Base-by-base conservation (phyloP, 108 stramenopile species). In the Conticribra weissflogii region DNA sequence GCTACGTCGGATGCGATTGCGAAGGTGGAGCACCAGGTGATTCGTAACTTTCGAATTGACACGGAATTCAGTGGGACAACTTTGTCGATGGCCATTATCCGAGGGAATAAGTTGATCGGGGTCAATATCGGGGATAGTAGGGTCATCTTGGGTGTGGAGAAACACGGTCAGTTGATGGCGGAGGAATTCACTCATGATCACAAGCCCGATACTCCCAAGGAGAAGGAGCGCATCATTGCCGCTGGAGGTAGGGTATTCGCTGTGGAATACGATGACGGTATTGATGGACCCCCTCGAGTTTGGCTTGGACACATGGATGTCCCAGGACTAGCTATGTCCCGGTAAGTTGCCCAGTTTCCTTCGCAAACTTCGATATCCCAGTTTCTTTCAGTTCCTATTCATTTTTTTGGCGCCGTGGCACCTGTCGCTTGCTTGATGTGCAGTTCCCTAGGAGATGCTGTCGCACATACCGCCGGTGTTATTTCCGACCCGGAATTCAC, bases 251-350 rank as follows among this genome's bases (percentile, higher is more conserved):
- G 98, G 54, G 98, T 99, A 7, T 99, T 99, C 82, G 97, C 98
- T 1, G 94, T 99, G 24, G 92, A 98, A 81, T 99, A 99, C 70
- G 97, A 98, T 54, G 98, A 99, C 71, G 98, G 98, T 33, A 90
- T 99, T 68, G 97, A 98, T 81, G 98, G 98, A 16, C 98, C 98
- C 16, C 93, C 96, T 8, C 90, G 98, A 71, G 98, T 99, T 15
- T 99, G 98, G 98, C 82, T 99, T 56, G 96, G 94, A 9, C 88
- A 99, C 81, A 96, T 96, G 94, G 97, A 99, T 85, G 95, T 97
- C 45, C 98, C 98, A 27, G 98, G 98, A 51, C 83, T 99, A 34
- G 98, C 98, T 56, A 99, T 99, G 98, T 84, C 90, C 29, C 74
- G 89, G 88, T 89, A 51, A 68, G 85, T 52, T 30, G 34, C 14